Percentiles rank a stretch among this genome's conserved stretches.
phyloP scores from a whole-genome alignment of 306 rosid species.

The Betula pendula region DNA sequence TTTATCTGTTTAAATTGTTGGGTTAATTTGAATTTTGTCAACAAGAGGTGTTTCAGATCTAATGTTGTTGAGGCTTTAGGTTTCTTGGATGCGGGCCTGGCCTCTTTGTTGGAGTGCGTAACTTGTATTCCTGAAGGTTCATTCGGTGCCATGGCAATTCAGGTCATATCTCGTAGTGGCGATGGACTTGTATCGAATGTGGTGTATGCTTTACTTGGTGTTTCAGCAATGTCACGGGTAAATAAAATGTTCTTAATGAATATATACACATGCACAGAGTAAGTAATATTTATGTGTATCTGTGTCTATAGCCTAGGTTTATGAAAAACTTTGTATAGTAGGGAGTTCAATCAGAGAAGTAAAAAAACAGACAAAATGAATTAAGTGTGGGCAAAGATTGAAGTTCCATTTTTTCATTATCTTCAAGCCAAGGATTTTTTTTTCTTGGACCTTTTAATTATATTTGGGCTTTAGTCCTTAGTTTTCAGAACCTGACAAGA shows the following conservation, averaged over 20 bases:
- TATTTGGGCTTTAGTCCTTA: too few relatives aligned
- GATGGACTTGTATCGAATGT: slow-evolving; percentile 95
- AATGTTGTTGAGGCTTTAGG: slow-evolving; percentile 49
- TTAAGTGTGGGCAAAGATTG: not conserved
- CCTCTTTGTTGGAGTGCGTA: slow-evolving; percentile 60
- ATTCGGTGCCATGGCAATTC: slow-evolving; percentile 61
- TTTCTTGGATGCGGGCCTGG: slow-evolving; percentile 84
- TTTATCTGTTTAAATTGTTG: not conserved
- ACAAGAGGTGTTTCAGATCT: slow-evolving; percentile 21
- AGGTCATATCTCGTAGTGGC: slow-evolving; percentile 79
- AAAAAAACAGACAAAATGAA: not conserved
- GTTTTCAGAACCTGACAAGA: too few relatives aligned
- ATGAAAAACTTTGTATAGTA: not conserved
- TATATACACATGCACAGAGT: not conserved
- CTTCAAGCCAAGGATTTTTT: not conserved
- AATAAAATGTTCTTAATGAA: slow-evolving; percentile 10
- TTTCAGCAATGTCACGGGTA: slow-evolving; percentile 98
- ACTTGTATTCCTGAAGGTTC: slow-evolving; percentile 62
- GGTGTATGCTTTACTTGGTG: slow-evolving; percentile 95
- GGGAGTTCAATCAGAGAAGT: not conserved
- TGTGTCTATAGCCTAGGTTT: not conserved
- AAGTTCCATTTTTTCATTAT: not conserved
- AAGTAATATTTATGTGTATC: not conserved
- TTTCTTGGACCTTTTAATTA: not conserved
- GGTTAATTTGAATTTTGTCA: slow-evolving; percentile 6